phyloP scores from a whole-genome alignment of 345 rosid species.

The Hypericum perforatum region DNA sequence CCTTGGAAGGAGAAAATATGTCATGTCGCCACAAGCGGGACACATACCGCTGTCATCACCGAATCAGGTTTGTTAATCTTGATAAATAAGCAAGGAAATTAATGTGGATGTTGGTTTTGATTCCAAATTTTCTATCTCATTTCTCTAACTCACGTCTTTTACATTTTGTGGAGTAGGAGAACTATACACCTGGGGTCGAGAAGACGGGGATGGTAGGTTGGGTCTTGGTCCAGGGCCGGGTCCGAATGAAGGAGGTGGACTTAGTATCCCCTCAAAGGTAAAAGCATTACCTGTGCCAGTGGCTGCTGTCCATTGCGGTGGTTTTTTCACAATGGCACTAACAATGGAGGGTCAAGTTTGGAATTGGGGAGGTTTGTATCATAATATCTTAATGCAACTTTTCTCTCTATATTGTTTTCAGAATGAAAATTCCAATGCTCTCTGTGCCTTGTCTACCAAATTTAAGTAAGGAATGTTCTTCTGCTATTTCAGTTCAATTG shows the following conservation, averaged over 20 bases:
- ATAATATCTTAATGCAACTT: not conserved
- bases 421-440: too few species aligned
- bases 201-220: slow-evolving; percentile 91
- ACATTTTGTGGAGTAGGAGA: slow-evolving; percentile 44
- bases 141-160: not conserved
- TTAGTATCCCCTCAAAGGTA: slow-evolving; percentile 74
- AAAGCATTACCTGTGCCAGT: slow-evolving; percentile 56
- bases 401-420: not conserved
- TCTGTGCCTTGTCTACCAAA: too few species aligned
- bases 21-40: slow-evolving; percentile 73
- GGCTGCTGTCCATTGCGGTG: slow-evolving; percentile 79
- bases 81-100: not conserved
- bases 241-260: slow-evolving; percentile 89
- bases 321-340: slow-evolving; percentile 72
- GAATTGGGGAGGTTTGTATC: slow-evolving; percentile 80
- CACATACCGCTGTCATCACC: slow-evolving; percentile 74
- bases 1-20: slow-evolving; percentile 41
- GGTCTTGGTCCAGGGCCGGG: slow-evolving; percentile 91
- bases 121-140: not conserved
- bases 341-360: slow-evolving; percentile 73
- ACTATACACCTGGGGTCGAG: slow-evolving; percentile 85
- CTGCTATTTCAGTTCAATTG: too few species aligned
- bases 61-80: slow-evolving; percentile 48
- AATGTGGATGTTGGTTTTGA: not conserved
- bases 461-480: too few species aligned